Percentiles rank a stretch among this genome's conserved stretches.
Evolutionary conservation across 768 basidiomycete species (phyloP).

Genomic region (Mycena amicta): DNA sequence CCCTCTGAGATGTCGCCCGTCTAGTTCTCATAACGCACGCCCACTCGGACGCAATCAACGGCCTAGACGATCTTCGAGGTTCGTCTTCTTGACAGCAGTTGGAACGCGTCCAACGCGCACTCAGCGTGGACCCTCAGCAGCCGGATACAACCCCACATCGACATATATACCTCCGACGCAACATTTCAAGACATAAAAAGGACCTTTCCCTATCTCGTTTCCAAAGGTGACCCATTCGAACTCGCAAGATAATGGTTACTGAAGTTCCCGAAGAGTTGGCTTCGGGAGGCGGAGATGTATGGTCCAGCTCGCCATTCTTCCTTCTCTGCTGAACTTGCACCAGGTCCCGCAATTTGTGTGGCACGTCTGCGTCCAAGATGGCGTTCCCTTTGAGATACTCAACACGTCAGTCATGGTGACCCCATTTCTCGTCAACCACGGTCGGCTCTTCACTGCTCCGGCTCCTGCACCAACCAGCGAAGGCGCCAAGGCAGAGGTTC

Average conservation of each 20-base stretch:
- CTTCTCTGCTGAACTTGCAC: neutral
- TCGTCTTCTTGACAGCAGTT: too few relatives aligned
- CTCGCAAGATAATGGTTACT: neutral
- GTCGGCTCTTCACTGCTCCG: conserved; percentile 56
- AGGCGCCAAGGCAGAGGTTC: neutral
- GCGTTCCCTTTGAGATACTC: conserved; percentile 65
- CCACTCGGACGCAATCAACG: conserved; percentile 90
- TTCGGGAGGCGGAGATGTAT: conserved; percentile 81
- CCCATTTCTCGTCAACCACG: conserved; percentile 78
- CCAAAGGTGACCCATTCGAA: conserved; percentile 36
- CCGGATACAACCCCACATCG: conserved; percentile 71
- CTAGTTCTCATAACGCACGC: conserved; percentile 81
- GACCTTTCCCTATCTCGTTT: conserved; percentile 82
- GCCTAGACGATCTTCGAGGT: conserved; percentile 86
- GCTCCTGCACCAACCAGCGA: conserved; percentile 3
- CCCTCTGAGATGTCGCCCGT: too few relatives aligned
- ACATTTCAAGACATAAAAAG: conserved; percentile 70
- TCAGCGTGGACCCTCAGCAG: conserved; percentile 72
- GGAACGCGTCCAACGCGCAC: conserved; percentile 41
- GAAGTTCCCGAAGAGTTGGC: conserved; percentile 50
- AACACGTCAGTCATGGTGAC: conserved; percentile 64
- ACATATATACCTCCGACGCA: conserved; percentile 67
- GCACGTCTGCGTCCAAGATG: conserved; percentile 72
- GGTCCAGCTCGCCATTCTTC: conserved; percentile 20
- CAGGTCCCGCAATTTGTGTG: conserved; percentile 84